These are phyloP conservation scores for Candida oleophila DNA, from an alignment of 805 yeast species.

Conservation along the genomic window DNA sequence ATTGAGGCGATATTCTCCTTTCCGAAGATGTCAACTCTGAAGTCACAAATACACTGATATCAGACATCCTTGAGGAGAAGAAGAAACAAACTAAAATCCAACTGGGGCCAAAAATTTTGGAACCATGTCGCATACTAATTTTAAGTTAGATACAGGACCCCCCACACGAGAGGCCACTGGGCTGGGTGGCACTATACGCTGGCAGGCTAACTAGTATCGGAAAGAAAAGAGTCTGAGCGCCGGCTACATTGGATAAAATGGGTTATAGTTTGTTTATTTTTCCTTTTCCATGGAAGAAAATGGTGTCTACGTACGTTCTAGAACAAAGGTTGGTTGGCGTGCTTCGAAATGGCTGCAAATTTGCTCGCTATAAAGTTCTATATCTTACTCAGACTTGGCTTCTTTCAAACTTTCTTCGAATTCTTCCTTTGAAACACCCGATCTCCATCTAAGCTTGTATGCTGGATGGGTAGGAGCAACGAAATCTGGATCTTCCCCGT, in stretches of 20 bases:
- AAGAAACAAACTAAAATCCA: background rate
- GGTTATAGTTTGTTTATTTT: too few relatives aligned
- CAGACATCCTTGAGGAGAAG: slow-evolving; percentile 19
- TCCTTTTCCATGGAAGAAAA: too few relatives aligned
- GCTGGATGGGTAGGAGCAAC: slow-evolving; percentile 19
- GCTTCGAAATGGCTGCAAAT: background rate
- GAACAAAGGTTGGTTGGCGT: too few relatives aligned
- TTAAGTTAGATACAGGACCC: background rate
- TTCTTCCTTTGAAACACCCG: slow-evolving; percentile 24
- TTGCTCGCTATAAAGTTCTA: background rate
- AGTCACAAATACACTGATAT: slow-evolving; percentile 57
- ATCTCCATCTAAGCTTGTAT: slow-evolving; percentile 23
- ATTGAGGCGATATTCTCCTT: slow-evolving; percentile 58
- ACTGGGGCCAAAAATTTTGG: background rate
- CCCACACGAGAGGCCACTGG: background rate
- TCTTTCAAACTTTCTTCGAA: slow-evolving; percentile 16
- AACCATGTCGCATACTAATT: background rate
- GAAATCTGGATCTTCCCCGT: slow-evolving; percentile 17
- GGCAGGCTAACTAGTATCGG: too few relatives aligned
- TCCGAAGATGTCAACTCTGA: slow-evolving; percentile 71
- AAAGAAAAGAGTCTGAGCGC: too few relatives aligned
- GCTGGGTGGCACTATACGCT: too few relatives aligned
- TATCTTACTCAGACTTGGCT: background rate
- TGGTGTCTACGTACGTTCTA: too few relatives aligned
- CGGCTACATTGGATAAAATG: too few relatives aligned